These are phyloP conservation scores for Nannizziopsis arthrosporioides DNA, from an alignment of 2,329 filamentous ascomycete genomes.

Conservation along the genomic window DNA sequence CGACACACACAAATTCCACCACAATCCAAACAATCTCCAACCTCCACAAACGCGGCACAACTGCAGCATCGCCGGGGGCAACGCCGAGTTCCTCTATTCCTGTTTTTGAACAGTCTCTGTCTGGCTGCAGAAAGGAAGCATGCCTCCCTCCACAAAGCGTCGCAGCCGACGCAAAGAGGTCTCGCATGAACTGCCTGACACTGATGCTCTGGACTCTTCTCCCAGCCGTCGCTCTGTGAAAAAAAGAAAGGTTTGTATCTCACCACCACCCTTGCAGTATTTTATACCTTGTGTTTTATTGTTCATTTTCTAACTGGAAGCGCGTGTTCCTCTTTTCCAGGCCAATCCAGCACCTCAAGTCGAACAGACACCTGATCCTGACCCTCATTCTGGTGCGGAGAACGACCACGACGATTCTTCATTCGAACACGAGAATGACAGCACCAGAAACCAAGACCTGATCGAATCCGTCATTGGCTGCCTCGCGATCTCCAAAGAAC, in stretches of 20 bases:
- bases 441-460: conserved; percentile 33
- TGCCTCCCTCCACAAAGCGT: conserved; percentile 35
- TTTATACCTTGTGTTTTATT: neutral
- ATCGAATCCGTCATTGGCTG: conserved; percentile 40
- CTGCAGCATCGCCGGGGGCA: neutral
- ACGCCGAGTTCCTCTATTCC: neutral
- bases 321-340: conserved; percentile 1
- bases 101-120: too few relatives aligned
- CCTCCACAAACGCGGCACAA: too few relatives aligned
- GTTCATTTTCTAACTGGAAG: neutral
- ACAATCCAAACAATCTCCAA: neutral
- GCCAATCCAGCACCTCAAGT: conserved; percentile 20
- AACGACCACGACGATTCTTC: conserved; percentile 28
- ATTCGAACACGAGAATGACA: conserved; percentile 28
- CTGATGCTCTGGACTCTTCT: conserved; percentile 38
- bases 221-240: conserved; percentile 37
- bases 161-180: conserved; percentile 37
- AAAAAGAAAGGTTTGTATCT: conserved; percentile 37
- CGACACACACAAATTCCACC: neutral
- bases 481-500: conserved; percentile 34
- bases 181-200: conserved; percentile 35
- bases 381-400: conserved; percentile 28
- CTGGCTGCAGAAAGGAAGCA: conserved; percentile 16
- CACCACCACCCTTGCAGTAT: conserved; percentile 7
- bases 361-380: conserved; percentile 25